Percentiles rank a stretch among this genome's conserved stretches.
Evolutionary conservation across 768 basidiomycete genomes (phyloP).

Genomic region (Leccinum disarticulatum): DNA sequence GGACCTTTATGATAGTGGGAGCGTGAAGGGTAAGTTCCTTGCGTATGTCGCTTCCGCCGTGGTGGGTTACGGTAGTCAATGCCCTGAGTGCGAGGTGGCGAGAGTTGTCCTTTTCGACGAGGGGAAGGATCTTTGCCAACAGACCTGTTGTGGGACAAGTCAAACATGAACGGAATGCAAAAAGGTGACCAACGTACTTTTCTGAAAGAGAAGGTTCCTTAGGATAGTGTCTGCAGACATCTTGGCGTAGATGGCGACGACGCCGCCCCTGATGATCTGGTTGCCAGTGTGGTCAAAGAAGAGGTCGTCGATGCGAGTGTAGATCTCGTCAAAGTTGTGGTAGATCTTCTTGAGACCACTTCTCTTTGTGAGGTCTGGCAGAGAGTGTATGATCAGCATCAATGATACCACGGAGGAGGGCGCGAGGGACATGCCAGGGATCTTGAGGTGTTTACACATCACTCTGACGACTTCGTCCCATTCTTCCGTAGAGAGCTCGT

Average conservation of each 20-base stretch:
- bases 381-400: constrained; percentile 1
- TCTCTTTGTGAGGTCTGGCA: constrained; percentile 51
- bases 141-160: constrained; percentile 41
- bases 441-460: constrained; percentile 49
- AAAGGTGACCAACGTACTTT: constrained; percentile 38
- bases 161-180: background rate
- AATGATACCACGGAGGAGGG: background rate
- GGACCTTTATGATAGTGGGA: constrained; percentile 41
- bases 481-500: constrained; percentile 35
- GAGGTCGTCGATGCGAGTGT: constrained; percentile 47
- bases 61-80: constrained; percentile 59
- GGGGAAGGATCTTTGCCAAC: constrained; percentile 54
- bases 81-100: constrained; percentile 55
- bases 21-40: constrained; percentile 49
- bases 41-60: constrained; percentile 52
- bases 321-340: constrained; percentile 53
- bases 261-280: constrained; percentile 52
- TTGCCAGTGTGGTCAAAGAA: constrained; percentile 44
- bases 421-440: constrained; percentile 46
- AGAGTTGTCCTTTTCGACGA: constrained; percentile 47
- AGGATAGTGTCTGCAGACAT: constrained; percentile 62
- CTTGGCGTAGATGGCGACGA: constrained; percentile 61
- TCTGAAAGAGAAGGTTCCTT: constrained; percentile 56
- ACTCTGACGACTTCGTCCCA: constrained; percentile 49
- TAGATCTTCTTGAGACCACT: constrained; percentile 66